Conservation (phyloP, 208 protist species). For the Leishmania turanica region DNA sequence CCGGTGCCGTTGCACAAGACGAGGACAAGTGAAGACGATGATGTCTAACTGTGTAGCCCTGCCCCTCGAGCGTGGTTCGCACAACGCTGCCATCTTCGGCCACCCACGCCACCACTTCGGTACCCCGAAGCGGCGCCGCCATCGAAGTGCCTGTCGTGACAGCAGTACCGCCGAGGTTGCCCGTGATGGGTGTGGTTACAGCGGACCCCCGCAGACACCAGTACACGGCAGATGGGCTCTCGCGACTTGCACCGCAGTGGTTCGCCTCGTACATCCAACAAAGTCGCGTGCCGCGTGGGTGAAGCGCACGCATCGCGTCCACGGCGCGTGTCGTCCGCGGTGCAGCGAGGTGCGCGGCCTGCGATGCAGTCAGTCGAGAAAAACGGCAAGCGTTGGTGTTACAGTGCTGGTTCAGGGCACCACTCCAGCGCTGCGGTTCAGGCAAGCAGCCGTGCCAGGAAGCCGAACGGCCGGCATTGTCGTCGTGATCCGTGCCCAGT, state of each 20-base stretch:
- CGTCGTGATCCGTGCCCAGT: background rate
- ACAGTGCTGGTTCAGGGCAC: slow-evolving; percentile 9
- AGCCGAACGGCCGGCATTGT: background rate
- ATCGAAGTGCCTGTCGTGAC: background rate
- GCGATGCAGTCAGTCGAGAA: slow-evolving; percentile 11
- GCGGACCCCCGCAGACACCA: slow-evolving; percentile 41
- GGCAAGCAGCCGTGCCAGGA: slow-evolving; percentile 22
- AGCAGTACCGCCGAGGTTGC: background rate
- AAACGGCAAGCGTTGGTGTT: slow-evolving; percentile 25
- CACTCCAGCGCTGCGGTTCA: slow-evolving; percentile 28
- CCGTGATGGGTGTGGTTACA: background rate
- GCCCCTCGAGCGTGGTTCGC: slow-evolving; percentile 30
- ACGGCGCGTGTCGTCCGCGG: slow-evolving; percentile 25
- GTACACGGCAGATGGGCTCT: slow-evolving; percentile 66
- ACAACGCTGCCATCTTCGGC: slow-evolving; percentile 72
- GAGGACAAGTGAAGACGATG: slow-evolving; percentile 20
- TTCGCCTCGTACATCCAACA: slow-evolving; percentile 46
- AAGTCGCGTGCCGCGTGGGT: slow-evolving; percentile 27
- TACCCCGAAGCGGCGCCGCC: background rate
- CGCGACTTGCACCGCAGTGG: slow-evolving; percentile 23
- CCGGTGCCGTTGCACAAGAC: slow-evolving; percentile 23
- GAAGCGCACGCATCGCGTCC: slow-evolving; percentile 21
- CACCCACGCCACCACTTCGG: slow-evolving; percentile 56
- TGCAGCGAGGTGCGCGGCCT: slow-evolving; percentile 28
- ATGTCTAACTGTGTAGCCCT: slow-evolving; percentile 63